Base-by-base conservation (phyloP, 2,329 filamentous ascomycete genomes). In the Chlorencoelia australis region DNA sequence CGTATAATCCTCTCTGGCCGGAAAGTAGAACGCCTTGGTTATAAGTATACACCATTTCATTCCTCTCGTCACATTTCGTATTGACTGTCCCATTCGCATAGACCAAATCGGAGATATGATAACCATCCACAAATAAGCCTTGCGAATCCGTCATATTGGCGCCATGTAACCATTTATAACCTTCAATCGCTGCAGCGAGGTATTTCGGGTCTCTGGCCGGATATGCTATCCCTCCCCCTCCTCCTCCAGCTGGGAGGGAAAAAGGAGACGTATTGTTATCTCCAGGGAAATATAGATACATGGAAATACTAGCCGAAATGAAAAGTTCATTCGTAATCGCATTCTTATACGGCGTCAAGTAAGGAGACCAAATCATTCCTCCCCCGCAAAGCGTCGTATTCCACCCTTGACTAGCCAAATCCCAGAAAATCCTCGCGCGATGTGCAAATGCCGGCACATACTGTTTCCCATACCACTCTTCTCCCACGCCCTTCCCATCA, bases 261-360 rank as follows among this genome's bases (percentile, higher is more conserved):
- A 82, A 91, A 0, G 84, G 84, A 0, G 79, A 78, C 14, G 70
- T 65, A 45, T 88, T 85, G 22, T 69, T 60, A 55, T 94, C 86
- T 1, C 86, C 84, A 0, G 88, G 85, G 47, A 88, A 93, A 54
- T 89, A 73, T 4, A 91, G 69, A 55, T 94, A 95, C 89, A 96
- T 95, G 35, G 71, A 74, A 22, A 89, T 73, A 15, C 83, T 91
- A 0, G 85, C 86, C 0, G 88, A 71, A 42, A 95, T 84, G 61
- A 74, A 95, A 1, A 95, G 71, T 56, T 95, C 77, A 53, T 95
- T 95, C 19, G 89, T 96, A 50, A 96, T 93, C 44, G 89, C 86
- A 53, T 96, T 96, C 56, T 95, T 96, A 65, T 95, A 96, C 0
- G 87, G 86, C 25, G 69, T 60, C 18, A 89, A 63, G 22, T 75